Evolutionary conservation across 1,284 basidiomycete species (phyloP).

Genomic region (Lentinula novae-zelandiae): DNA sequence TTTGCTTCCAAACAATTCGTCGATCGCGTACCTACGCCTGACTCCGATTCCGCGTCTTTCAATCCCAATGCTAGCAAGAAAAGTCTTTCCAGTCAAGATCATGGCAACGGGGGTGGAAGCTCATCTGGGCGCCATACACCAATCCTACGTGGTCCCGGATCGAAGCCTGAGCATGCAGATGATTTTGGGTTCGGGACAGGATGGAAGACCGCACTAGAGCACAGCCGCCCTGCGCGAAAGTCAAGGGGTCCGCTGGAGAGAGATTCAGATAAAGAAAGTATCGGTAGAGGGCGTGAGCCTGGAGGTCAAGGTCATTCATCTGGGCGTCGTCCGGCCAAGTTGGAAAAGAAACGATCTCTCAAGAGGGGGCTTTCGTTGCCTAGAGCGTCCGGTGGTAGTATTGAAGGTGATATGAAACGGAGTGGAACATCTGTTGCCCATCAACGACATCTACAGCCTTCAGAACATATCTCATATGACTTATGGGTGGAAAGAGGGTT

Average conservation of each 20-base stretch:
- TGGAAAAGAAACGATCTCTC: constrained; percentile 1
- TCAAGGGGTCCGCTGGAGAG: background rate
- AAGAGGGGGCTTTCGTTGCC: background rate
- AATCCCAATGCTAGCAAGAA: constrained; percentile 1
- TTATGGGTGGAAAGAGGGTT: constrained; percentile 5
- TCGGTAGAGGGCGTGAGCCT: background rate
- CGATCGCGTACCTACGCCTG: background rate
- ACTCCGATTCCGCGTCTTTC: constrained; percentile 1
- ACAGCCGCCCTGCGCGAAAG: background rate
- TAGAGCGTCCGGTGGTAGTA: background rate
- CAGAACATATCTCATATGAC: constrained; percentile 5
- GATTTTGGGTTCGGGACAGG: background rate
- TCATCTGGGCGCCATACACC: background rate
- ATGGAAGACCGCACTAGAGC: background rate
- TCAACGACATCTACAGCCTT: background rate
- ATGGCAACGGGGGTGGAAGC: background rate
- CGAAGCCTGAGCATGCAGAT: background rate
- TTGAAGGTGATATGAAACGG: background rate
- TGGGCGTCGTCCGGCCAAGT: background rate
- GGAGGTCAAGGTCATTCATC: background rate
- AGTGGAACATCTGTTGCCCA: background rate
- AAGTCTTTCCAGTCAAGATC: background rate
- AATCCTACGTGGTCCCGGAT: background rate
- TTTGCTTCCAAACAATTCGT: background rate
- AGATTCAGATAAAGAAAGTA: background rate